phyloP scores from a whole-genome alignment of 805 yeast genomes.

The Ogataea degrootiae region DNA sequence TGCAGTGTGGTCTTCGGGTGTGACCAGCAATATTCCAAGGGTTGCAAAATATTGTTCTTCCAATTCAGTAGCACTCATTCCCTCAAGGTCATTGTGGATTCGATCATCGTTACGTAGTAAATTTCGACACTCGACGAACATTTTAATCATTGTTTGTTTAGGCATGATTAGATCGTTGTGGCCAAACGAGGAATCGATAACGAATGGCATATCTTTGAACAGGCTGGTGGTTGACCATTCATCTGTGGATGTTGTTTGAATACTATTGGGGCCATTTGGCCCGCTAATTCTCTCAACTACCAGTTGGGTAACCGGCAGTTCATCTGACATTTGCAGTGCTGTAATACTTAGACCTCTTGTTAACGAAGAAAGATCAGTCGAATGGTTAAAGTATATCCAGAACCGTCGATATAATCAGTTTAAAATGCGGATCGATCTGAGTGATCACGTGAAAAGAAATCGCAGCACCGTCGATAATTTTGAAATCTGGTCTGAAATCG shows the following conservation, averaged over 20 bases:
- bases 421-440: too few relatives aligned
- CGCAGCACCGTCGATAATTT: too few relatives aligned
- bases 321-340: background rate
- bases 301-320: background rate
- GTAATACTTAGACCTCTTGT: background rate
- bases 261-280: too few relatives aligned
- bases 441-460: too few relatives aligned
- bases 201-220: background rate
- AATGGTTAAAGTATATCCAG: too few relatives aligned
- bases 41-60: slow-evolving; percentile 10
- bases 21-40: slow-evolving; percentile 22
- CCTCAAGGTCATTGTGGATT: background rate
- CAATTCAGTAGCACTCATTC: background rate
- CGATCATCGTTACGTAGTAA: slow-evolving; percentile 2
- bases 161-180: slow-evolving; percentile 3
- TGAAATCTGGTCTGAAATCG: too few relatives aligned
- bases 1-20: slow-evolving; percentile 27
- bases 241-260: too few relatives aligned
- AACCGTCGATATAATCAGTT: too few relatives aligned
- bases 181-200: slow-evolving; percentile 9
- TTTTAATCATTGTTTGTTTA: slow-evolving; percentile 7
- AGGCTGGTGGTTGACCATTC: background rate
- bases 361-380: too few relatives aligned
- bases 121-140: slow-evolving; percentile 17
- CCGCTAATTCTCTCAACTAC: background rate